Conservation (phyloP, 2,329 filamentous ascomycete genomes). For the Fusarium sp. region DNA sequence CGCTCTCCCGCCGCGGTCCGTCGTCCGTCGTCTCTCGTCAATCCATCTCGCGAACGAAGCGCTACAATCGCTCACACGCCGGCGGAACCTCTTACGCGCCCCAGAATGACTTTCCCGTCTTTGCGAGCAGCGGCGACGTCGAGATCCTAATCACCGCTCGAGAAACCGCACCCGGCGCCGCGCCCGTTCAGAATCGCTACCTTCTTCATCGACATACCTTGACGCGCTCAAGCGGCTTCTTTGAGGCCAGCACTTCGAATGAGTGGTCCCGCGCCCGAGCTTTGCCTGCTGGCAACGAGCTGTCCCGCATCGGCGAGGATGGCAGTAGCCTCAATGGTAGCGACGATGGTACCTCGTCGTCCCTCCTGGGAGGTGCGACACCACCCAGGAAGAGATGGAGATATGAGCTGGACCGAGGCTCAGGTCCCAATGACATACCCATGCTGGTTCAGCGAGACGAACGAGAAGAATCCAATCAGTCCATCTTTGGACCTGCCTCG, state of each 20-base stretch:
- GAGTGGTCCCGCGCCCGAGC: slow-evolving; percentile 69
- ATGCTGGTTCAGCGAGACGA: slow-evolving; percentile 87
- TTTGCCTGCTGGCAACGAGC: slow-evolving; percentile 54
- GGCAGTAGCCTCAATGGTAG: slow-evolving; percentile 33
- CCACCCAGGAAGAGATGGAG: slow-evolving; percentile 74
- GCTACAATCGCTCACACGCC: slow-evolving; percentile 84
- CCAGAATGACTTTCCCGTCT: slow-evolving; percentile 93
- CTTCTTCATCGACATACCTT: slow-evolving; percentile 89
- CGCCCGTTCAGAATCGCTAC: slow-evolving; percentile 76
- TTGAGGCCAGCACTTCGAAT: slow-evolving; percentile 84
- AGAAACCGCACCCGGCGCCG: slow-evolving; percentile 30
- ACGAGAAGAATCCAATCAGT: slow-evolving; percentile 39
- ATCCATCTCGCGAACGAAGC: slow-evolving; percentile 69
- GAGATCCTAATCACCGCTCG: slow-evolving; percentile 83
- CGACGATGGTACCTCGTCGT: slow-evolving; percentile 35
- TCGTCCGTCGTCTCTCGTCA: slow-evolving; percentile 72
- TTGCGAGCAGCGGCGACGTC: slow-evolving; percentile 90
- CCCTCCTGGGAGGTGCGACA: slow-evolving; percentile 17
- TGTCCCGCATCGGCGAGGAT: slow-evolving; percentile 67
- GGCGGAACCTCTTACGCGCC: slow-evolving; percentile 76
- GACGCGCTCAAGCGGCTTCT: slow-evolving; percentile 92
- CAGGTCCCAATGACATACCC: slow-evolving; percentile 79
- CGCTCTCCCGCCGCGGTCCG: slow-evolving; percentile 67
- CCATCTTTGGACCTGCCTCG: slow-evolving; percentile 48
- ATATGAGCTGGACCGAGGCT: slow-evolving; percentile 86